Conservation (phyloP, 2,329 filamentous ascomycete species). For the Scedosporium dehoogii region DNA sequence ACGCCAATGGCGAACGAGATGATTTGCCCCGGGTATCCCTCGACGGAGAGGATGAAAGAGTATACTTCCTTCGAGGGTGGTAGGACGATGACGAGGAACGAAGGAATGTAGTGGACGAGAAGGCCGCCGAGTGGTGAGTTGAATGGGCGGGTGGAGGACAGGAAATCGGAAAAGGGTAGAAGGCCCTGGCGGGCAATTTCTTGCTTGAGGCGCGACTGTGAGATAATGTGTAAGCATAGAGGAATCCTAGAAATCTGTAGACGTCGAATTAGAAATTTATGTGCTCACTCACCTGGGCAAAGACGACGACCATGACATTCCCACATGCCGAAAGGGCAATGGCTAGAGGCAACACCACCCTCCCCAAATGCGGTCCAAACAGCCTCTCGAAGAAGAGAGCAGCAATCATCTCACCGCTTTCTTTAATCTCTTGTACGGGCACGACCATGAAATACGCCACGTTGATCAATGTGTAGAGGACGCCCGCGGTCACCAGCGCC, state of each 20-base stretch:
- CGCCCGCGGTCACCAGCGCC: constrained; percentile 50
- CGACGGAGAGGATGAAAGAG: constrained; percentile 63
- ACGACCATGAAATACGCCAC: constrained; percentile 54
- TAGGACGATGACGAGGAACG: constrained; percentile 53
- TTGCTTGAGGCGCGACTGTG: constrained; percentile 57
- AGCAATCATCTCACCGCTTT: constrained; percentile 57
- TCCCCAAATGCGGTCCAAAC: constrained; percentile 50
- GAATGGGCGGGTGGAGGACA: constrained; percentile 58
- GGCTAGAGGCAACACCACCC: constrained; percentile 47
- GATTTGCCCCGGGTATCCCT: constrained; percentile 57
- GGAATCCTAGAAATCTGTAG: constrained; percentile 2
- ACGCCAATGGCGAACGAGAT: constrained; percentile 45
- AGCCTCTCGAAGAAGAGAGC: constrained; percentile 56
- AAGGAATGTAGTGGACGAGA: constrained; percentile 59
- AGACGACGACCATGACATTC: constrained; percentile 65
- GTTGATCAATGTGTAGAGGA: constrained; percentile 59
- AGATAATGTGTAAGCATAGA: constrained; percentile 3
- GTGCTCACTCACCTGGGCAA: constrained; percentile 51
- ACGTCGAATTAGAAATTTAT: neutral
- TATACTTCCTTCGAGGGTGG: constrained; percentile 58
- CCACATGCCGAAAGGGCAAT: constrained; percentile 59
- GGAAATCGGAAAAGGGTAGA: constrained; percentile 48
- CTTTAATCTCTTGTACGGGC: constrained; percentile 55
- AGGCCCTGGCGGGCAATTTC: constrained; percentile 65
- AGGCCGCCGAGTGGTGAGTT: constrained; percentile 58